Evolutionary conservation across 139 green algal species (phyloP).

Genomic region (Ostreobium quekettii): DNA sequence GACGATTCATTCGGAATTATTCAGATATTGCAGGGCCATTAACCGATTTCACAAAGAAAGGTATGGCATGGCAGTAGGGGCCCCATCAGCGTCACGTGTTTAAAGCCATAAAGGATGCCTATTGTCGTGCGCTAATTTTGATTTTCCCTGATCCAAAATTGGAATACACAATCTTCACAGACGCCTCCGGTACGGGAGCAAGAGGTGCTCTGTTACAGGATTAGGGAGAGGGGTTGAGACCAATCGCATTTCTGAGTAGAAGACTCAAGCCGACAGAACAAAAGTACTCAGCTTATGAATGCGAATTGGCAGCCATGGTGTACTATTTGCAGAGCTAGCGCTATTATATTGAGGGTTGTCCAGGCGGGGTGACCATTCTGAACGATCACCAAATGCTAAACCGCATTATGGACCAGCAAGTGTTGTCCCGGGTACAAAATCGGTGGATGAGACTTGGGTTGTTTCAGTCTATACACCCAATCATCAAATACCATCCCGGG

Average conservation of each 20-base stretch:
- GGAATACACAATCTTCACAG: conserved; percentile 1
- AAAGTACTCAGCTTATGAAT: conserved; percentile 11
- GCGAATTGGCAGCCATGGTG: not conserved
- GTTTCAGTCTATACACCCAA: conserved; percentile 1
- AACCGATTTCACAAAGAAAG: not conserved
- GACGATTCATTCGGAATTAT: not conserved
- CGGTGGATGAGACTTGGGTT: conserved; percentile 3
- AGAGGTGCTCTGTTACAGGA: not conserved
- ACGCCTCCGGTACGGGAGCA: not conserved
- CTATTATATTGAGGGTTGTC: conserved; percentile 5
- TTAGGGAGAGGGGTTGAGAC: not conserved
- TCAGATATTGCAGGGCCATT: not conserved
- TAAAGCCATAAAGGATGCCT: conserved; percentile 20
- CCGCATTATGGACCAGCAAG: not conserved
- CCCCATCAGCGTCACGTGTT: conserved; percentile 8
- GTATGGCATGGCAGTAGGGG: not conserved
- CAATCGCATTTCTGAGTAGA: conserved; percentile 6
- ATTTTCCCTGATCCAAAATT: conserved; percentile 11
- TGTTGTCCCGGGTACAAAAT: not conserved
- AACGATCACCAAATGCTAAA: conserved; percentile 3
- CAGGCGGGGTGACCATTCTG: not conserved
- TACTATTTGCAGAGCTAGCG: not conserved
- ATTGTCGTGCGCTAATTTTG: not conserved
- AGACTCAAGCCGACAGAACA: not conserved
- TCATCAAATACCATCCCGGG: not conserved